Evolutionary conservation across 2,329 filamentous ascomycete species (phyloP).

Genomic region (Zymoseptoria tritici): DNA sequence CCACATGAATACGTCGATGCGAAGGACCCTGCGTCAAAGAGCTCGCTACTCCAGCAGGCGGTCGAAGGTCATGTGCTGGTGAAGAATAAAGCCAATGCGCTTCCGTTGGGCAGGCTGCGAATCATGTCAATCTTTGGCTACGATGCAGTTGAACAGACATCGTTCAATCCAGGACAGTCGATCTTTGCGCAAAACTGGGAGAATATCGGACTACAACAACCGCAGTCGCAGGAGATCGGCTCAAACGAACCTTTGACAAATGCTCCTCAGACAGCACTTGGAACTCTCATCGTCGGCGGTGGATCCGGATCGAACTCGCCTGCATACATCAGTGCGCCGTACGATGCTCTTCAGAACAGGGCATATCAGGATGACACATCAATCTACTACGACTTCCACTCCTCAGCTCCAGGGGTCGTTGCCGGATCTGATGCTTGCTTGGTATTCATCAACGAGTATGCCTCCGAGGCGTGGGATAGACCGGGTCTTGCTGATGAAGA

Average conservation of each 20-base stretch:
- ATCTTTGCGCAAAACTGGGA: conserved; percentile 24
- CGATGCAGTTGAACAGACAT: conserved; percentile 38
- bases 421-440: conserved; percentile 37
- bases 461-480: conserved; percentile 34
- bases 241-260: conserved; percentile 24
- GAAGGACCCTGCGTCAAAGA: conserved; percentile 43
- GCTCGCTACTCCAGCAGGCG: conserved; percentile 49
- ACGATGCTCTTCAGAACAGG: conserved; percentile 29
- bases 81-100: conserved; percentile 51
- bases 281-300: conserved; percentile 31
- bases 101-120: conserved; percentile 47
- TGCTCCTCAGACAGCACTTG: conserved; percentile 23
- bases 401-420: conserved; percentile 43
- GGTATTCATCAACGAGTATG: conserved; percentile 53
- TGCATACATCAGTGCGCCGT: conserved; percentile 30
- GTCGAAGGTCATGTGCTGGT: conserved; percentile 58
- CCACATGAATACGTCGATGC: conserved; percentile 51
- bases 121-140: conserved; percentile 57
- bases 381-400: conserved; percentile 53
- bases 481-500: conserved; percentile 30
- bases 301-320: conserved; percentile 30
- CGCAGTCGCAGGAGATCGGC: conserved; percentile 25
- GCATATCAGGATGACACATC: conserved; percentile 47
- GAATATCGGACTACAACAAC: conserved; percentile 14
- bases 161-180: conserved; percentile 17